phyloP scores from a whole-genome alignment of 345 rosid genomes.

The Turritis glabra region DNA sequence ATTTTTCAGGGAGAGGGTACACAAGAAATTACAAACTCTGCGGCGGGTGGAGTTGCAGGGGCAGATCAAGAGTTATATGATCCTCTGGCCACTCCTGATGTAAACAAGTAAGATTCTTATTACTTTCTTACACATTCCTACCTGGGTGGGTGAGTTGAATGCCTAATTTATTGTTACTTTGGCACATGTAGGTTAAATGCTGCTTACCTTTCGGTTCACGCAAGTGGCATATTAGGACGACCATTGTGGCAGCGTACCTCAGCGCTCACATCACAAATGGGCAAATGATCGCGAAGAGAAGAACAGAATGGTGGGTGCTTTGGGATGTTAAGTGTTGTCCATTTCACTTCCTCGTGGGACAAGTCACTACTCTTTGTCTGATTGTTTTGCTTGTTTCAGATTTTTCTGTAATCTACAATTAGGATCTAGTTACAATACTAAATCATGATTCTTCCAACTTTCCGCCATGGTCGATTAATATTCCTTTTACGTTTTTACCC shows the following conservation, averaged over 20 bases:
- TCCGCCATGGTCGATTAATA: not conserved
- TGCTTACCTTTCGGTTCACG: constrained; percentile 73
- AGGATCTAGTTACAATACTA: constrained; percentile 10
- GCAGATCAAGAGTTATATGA: constrained; percentile 75
- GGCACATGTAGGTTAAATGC: constrained; percentile 68
- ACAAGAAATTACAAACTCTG: constrained; percentile 53
- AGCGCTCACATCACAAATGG: constrained; percentile 44
- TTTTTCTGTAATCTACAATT: constrained; percentile 15
- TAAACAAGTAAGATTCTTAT: constrained; percentile 57
- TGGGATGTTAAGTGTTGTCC: constrained; percentile 12
- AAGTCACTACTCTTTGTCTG: constrained; percentile 15
- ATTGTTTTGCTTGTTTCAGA: not conserved
- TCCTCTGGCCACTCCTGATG: constrained; percentile 86
- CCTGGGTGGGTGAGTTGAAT: constrained; percentile 4
- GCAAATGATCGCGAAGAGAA: constrained; percentile 19
- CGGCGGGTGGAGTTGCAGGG: constrained; percentile 49
- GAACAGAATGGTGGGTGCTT: constrained; percentile 11
- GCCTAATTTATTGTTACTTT: constrained; percentile 22
- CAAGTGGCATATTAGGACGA: constrained; percentile 70
- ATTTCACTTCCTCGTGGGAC: constrained; percentile 10
- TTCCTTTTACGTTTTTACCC: not conserved
- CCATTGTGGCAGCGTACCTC: constrained; percentile 71
- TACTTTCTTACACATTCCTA: not conserved
- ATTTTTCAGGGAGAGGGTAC: constrained; percentile 68
- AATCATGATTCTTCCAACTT: constrained; percentile 1